A percentile compares a stretch with the other conserved stretches of the same genome.
Conservation (phyloP, 495 filamentous ascomycete species). For the Parachaetomium inaequale region DNA sequence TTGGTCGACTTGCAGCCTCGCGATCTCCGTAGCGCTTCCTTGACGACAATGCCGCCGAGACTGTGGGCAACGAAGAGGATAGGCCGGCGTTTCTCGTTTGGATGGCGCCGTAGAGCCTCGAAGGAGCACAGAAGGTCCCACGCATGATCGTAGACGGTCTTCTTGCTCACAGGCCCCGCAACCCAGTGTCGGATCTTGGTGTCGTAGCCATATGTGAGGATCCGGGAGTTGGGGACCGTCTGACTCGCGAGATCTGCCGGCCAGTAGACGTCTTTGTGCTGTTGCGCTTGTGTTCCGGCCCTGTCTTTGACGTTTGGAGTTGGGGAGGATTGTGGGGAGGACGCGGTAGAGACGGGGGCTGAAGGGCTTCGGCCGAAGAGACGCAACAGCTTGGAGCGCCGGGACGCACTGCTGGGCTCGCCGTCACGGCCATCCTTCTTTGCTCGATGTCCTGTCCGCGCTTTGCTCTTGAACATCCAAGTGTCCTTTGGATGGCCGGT, state of each 20-base stretch:
- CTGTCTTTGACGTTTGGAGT: not conserved
- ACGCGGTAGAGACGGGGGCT: not conserved
- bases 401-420: too few relatives aligned
- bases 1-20: not conserved
- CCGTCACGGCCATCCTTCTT: not conserved
- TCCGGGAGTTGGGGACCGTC: constrained; percentile 16
- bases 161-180: constrained; percentile 1
- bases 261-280: constrained; percentile 10
- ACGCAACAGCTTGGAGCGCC: not conserved
- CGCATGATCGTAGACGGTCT: constrained; percentile 9
- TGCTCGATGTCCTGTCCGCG: not conserved
- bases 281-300: not conserved
- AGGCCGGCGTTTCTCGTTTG: constrained; percentile 16
- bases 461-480: constrained; percentile 5
- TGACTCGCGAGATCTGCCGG: constrained; percentile 7
- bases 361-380: not conserved
- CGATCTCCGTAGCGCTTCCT: constrained; percentile 22
- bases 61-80: constrained; percentile 41
- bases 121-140: constrained; percentile 2
- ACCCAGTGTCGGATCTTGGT: constrained; percentile 9
- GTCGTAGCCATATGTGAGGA: constrained; percentile 18
- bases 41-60: constrained; percentile 39
- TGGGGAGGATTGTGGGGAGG: not conserved
- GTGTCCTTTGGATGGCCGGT: constrained; percentile 19
- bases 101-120: constrained; percentile 5